Conservation (phyloP, 208 protist genomes). For the Leishmania lainsoni region DNA sequence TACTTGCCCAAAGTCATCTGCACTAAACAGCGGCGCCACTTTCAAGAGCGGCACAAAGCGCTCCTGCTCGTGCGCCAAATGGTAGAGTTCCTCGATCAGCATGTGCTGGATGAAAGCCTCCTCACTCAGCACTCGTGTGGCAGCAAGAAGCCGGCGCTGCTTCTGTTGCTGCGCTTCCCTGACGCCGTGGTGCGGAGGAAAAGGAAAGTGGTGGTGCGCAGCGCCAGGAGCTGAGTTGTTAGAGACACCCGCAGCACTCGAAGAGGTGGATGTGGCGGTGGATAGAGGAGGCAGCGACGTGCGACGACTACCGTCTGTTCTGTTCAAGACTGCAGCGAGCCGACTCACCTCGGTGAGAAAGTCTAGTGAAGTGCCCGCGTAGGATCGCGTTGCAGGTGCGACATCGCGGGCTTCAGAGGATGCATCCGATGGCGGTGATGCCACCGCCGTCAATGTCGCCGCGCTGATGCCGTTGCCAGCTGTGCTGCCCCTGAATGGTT, state of each 20-base stretch:
- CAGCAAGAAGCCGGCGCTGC: slow-evolving; percentile 39
- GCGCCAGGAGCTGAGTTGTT: background rate
- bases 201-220: background rate
- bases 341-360: slow-evolving; percentile 12
- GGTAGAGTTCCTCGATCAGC: slow-evolving; percentile 41
- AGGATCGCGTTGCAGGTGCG: background rate
- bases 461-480: background rate
- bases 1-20: background rate
- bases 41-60: slow-evolving; percentile 57
- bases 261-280: background rate
- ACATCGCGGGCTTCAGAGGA: background rate
- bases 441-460: background rate
- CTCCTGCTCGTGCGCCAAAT: slow-evolving; percentile 36
- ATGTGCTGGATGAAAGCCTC: slow-evolving; percentile 41
- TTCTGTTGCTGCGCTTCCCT: slow-evolving; percentile 15
- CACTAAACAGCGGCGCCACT: slow-evolving; percentile 39
- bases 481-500: background rate
- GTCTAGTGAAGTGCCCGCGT: slow-evolving; percentile 7
- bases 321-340: slow-evolving; percentile 1
- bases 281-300: background rate
- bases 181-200: background rate
- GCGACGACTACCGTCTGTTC: background rate
- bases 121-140: slow-evolving; percentile 45
- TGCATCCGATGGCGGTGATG: background rate
- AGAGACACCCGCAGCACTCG: background rate